Evolutionary conservation across 164 flowering plant genomes (phyloP).

Genomic region (Umbilicus rupestris): DNA sequence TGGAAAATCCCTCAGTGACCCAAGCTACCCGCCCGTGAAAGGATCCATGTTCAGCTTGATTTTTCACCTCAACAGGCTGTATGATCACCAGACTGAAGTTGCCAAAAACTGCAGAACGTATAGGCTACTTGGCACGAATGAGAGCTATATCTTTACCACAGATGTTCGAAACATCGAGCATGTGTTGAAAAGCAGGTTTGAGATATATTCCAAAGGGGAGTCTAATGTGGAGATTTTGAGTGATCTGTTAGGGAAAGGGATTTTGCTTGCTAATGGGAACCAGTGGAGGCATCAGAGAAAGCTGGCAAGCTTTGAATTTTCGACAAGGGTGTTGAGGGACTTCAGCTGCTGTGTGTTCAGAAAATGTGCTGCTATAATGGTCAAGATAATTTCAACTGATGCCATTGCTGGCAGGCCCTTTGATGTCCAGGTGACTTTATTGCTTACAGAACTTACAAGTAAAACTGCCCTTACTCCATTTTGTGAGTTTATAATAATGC

Average conservation of each 20-base stretch:
- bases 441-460: no score
- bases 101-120: constrained; percentile 36
- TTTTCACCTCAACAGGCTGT: constrained; percentile 34
- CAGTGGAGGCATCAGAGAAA: constrained; percentile 39
- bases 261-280: constrained; percentile 42
- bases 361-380: constrained; percentile 27
- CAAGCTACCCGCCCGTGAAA: constrained; percentile 40
- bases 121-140: constrained; percentile 27
- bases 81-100: constrained; percentile 46
- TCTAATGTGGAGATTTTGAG: constrained; percentile 18
- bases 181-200: constrained; percentile 28
- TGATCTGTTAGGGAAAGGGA: constrained; percentile 38
- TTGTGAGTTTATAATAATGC: no score
- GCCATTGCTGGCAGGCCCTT: no score
- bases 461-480: no score
- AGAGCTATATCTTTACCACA: constrained; percentile 35
- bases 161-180: constrained; percentile 51
- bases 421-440: no score
- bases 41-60: constrained; percentile 47
- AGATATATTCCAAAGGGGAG: constrained; percentile 13
- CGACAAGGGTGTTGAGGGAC: constrained; percentile 30
- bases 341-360: constrained; percentile 44
- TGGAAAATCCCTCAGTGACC: no score
- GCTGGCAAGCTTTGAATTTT: constrained; percentile 38
- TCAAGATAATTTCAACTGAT: no score